Conservation (phyloP, 2,329 filamentous ascomycete species). For the Botryotinia convoluta region DNA sequence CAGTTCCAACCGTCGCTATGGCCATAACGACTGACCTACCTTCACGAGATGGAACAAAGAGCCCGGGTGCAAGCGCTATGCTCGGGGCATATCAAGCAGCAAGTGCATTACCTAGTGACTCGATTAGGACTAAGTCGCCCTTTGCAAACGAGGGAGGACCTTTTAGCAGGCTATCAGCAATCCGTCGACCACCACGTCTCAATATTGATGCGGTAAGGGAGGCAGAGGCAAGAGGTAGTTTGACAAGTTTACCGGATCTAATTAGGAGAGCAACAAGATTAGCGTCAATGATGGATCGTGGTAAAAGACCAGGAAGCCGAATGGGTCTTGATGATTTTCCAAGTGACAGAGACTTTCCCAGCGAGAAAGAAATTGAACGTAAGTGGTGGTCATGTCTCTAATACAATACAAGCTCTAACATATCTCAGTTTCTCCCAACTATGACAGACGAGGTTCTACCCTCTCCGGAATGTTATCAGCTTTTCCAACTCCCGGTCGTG, state of each 20-base stretch:
- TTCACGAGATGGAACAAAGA: constrained; percentile 27
- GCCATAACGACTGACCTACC: constrained; percentile 25
- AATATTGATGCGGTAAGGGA: constrained; percentile 80
- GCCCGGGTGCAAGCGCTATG: constrained; percentile 45
- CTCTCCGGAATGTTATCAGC: constrained; percentile 63
- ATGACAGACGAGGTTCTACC: constrained; percentile 34
- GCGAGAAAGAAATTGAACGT: constrained; percentile 33
- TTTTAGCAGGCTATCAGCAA: constrained; percentile 51
- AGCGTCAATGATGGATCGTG: constrained; percentile 83
- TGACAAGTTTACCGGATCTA: constrained; percentile 88
- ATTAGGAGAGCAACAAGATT: constrained; percentile 85
- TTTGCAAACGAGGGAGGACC: constrained; percentile 4
- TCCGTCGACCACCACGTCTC: constrained; percentile 67
- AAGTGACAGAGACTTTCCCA: constrained; percentile 36
- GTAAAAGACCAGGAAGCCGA: constrained; percentile 61
- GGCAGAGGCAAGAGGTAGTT: constrained; percentile 79
- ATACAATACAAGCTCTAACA: not conserved
- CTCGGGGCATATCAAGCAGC: constrained; percentile 51
- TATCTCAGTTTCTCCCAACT: not conserved
- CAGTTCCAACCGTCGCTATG: constrained; percentile 26
- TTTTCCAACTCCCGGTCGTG: constrained; percentile 60
- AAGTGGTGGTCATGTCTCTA: constrained; percentile 6
- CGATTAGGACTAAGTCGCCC: not conserved
- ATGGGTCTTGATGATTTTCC: constrained; percentile 53
- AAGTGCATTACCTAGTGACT: constrained; percentile 26